Conservation (phyloP, 1,284 basidiomycete species). For the Sphaerobolus stellatus region DNA sequence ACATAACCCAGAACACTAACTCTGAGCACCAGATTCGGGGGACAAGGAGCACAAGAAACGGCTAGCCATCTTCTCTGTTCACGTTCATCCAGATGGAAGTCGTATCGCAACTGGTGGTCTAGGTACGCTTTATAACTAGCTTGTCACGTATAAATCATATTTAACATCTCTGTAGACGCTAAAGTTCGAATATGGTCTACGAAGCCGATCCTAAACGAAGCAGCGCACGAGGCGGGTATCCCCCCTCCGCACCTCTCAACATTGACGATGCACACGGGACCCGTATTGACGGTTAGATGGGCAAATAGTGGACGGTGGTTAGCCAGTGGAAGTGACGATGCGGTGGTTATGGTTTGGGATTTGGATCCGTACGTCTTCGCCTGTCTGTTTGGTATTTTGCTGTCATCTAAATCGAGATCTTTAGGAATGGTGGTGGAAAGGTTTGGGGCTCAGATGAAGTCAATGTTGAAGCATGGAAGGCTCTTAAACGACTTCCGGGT, state of each 20-base stretch:
- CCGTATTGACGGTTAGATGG: conserved; percentile 94
- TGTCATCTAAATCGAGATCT: background rate
- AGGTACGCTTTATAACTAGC: conserved; percentile 28
- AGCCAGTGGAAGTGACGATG: conserved; percentile 95
- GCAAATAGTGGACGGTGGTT: conserved; percentile 92
- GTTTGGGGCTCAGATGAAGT: conserved; percentile 92
- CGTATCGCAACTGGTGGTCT: conserved; percentile 95
- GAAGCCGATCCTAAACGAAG: conserved; percentile 79
- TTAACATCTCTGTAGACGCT: conserved; percentile 52
- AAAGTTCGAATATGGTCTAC: conserved; percentile 99
- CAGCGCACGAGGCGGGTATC: conserved; percentile 69
- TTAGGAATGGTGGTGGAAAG: conserved; percentile 75
- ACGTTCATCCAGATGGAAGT: conserved; percentile 94
- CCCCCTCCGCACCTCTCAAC: conserved; percentile 90
- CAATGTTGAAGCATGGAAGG: conserved; percentile 98
- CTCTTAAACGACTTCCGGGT: conserved; percentile 85
- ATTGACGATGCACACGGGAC: conserved; percentile 90
- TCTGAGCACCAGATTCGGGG: conserved; percentile 29
- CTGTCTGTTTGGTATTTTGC: background rate
- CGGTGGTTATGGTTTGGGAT: conserved; percentile 96
- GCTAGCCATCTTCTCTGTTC: conserved; percentile 87
- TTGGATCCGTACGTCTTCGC: conserved; percentile 78
- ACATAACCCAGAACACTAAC: background rate
- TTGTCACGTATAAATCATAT: background rate
- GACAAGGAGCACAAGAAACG: conserved; percentile 55